These are phyloP conservation scores for Glebionis coronaria DNA, from an alignment of 129 eudicot species.

Conservation along the genomic window DNA sequence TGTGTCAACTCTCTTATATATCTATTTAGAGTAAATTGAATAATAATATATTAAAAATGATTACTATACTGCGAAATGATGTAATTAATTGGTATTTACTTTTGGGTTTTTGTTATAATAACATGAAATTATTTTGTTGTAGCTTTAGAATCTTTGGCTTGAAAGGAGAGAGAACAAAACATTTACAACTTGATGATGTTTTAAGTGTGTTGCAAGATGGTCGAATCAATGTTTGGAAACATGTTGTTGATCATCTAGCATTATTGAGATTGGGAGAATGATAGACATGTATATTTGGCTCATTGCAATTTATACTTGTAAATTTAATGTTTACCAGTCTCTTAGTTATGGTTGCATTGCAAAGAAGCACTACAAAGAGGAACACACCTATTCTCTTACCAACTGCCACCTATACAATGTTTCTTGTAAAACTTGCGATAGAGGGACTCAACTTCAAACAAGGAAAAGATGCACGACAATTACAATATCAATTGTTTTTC, in stretches of 20 bases:
- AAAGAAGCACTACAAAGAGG: slow-evolving; percentile 96
- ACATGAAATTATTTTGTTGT: no score
- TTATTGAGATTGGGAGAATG: slow-evolving; percentile 79
- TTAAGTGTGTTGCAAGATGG: slow-evolving; percentile 96
- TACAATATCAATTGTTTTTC: slow-evolving; percentile 84
- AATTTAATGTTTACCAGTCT: slow-evolving; percentile 3
- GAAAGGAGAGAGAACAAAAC: background rate
- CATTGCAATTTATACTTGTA: slow-evolving; percentile 10
- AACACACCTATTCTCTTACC: slow-evolving; percentile 93
- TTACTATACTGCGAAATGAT: no score
- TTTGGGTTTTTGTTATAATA: no score
- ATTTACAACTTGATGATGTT: slow-evolving; percentile 94
- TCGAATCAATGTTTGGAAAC: slow-evolving; percentile 87
- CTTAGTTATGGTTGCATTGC: slow-evolving; percentile 24
- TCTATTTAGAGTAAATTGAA: no score
- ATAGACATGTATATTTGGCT: slow-evolving; percentile 67
- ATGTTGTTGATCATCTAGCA: slow-evolving; percentile 92
- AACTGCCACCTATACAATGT: slow-evolving; percentile 94
- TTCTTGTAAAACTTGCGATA: slow-evolving; percentile 94
- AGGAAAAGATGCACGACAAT: slow-evolving; percentile 85
- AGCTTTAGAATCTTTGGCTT: no score
- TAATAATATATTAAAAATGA: no score
- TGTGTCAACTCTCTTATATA: no score
- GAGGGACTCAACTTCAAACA: slow-evolving; percentile 93
- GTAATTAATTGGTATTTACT: no score